These are phyloP conservation scores for Chrysoporthe puriensis DNA, from an alignment of 2,329 filamentous ascomycete genomes.

Conservation along the genomic window DNA sequence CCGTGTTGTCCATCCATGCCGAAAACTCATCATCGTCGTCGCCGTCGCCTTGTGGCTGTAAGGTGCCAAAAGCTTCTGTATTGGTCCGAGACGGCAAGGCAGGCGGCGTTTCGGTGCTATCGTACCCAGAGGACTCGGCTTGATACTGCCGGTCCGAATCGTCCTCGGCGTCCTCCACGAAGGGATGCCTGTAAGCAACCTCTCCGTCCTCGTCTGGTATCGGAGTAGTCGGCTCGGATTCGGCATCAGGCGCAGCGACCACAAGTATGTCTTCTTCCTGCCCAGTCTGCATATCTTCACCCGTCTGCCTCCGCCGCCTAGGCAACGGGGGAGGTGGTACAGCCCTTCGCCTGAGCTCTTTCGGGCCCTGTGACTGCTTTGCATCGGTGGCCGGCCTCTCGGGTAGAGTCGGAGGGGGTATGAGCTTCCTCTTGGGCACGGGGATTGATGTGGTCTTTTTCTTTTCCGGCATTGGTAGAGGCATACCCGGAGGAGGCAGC, in stretches of 20 bases:
- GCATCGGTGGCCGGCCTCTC: conserved; percentile 28
- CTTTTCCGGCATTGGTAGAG: conserved; percentile 71
- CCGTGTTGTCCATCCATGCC: conserved; percentile 30
- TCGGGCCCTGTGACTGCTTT: conserved; percentile 17
- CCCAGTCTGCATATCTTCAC: conserved; percentile 39
- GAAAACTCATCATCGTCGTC: conserved; percentile 45
- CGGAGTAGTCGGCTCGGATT: conserved; percentile 63
- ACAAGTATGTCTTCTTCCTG: conserved; percentile 60
- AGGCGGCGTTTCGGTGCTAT: conserved; percentile 18
- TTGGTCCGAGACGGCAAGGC: conserved; percentile 12
- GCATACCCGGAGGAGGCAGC: conserved; percentile 78
- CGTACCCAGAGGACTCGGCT: conserved; percentile 7
- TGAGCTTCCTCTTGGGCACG: conserved; percentile 67
- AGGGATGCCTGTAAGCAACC: conserved; percentile 36
- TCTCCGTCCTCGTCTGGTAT: conserved; percentile 40
- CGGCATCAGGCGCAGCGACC: conserved; percentile 62
- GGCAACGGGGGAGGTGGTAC: conserved; percentile 54
- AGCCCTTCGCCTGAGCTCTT: conserved; percentile 34
- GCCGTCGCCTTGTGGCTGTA: conserved; percentile 42
- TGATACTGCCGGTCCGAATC: conserved; percentile 20
- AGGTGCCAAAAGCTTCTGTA: neutral
- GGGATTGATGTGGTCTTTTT: conserved; percentile 60
- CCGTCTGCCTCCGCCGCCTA: conserved; percentile 45
- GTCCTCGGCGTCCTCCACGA: conserved; percentile 41
- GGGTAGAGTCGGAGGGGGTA: conserved; percentile 46